Evolutionary conservation across 139 green algal genomes (phyloP), one percentile per base, ranked within the genome.

Genomic region (Edaphochlamys debaryana): DNA sequence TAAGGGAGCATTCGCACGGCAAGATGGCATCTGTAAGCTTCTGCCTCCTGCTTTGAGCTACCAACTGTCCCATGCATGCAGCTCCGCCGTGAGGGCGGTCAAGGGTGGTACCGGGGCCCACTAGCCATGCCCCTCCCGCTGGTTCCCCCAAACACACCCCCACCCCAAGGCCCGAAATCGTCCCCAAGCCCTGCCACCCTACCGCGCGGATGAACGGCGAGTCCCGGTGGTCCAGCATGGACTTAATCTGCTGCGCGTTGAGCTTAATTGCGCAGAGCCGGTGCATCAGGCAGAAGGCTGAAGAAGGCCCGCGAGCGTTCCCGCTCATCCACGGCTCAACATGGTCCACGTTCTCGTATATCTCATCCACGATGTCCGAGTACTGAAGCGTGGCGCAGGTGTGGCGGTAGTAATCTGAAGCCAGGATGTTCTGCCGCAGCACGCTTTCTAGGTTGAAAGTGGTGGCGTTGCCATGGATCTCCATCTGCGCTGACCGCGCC

Each of bases 241-340:
- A 87, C 68, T 93, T 84, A 0, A 98, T 79, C 48, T 97, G 48
- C 66, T 92, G 80, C 34, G 90, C 80, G 29, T 79, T 94, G 1
- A 94, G 84, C 75, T 94, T 92, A n/a, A 99, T 84, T 56, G 91
- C 93, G 84, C 92, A 95, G 32, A 98, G 91, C 38, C 94, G 90
- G 83, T 96, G 93, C 69, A 99, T 84, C 25, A 99, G 79, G 90
- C 95, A 98, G 87, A 99, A 99, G 1, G 95, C 95, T 2, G 95
- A 95, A n/a, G 95, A 98, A 0, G 96, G 92, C 3, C 97, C 97
- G 15, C 96, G 91, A 0, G 94, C 95, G 74, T 99, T 99, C 67
- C 97, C 95, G 80, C 90, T 96, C 92, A 99, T 96, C 97, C 97
- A 99, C 2, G 97, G 97, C 92, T 99, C 97, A 4, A 98, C 93